phyloP scores from a whole-genome alignment of 371 early-diverging fungal species.

The Mucor saturninus region DNA sequence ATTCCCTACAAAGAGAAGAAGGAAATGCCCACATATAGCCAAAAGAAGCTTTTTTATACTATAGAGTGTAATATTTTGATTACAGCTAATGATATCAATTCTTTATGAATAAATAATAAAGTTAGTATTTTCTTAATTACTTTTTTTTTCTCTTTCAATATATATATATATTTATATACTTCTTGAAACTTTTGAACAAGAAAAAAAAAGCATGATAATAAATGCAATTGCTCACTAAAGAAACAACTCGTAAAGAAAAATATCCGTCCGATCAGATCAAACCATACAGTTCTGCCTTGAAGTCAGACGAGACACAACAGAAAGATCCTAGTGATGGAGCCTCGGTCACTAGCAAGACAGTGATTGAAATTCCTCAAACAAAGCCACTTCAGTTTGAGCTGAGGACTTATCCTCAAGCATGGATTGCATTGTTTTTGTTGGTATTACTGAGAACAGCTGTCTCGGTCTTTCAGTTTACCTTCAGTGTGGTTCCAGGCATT shows the following conservation, averaged over 20 bases:
- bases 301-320: background rate
- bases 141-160: background rate
- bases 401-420: slow-evolving; percentile 46
- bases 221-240: background rate
- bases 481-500: slow-evolving; percentile 33
- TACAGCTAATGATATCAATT: too few species aligned
- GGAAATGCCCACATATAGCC: too few species aligned
- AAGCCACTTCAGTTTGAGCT: slow-evolving; percentile 5
- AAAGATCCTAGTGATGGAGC: background rate
- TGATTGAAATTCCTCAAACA: background rate
- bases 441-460: slow-evolving; percentile 36
- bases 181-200: background rate
- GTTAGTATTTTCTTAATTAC: background rate
- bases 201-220: slow-evolving; percentile 1
- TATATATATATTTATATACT: background rate
- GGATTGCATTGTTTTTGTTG: slow-evolving; percentile 35
- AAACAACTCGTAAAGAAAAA: background rate
- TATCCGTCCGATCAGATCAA: background rate
- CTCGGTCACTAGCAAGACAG: background rate
- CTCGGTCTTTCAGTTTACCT: slow-evolving; percentile 43
- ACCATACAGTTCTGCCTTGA: background rate
- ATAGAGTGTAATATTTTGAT: too few species aligned
- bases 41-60: too few species aligned
- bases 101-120: background rate
- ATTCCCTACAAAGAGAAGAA: too few species aligned